Evolutionary conservation across 352 stramenopile genomes (phyloP).

Genomic region (Phytophthora rubi): DNA sequence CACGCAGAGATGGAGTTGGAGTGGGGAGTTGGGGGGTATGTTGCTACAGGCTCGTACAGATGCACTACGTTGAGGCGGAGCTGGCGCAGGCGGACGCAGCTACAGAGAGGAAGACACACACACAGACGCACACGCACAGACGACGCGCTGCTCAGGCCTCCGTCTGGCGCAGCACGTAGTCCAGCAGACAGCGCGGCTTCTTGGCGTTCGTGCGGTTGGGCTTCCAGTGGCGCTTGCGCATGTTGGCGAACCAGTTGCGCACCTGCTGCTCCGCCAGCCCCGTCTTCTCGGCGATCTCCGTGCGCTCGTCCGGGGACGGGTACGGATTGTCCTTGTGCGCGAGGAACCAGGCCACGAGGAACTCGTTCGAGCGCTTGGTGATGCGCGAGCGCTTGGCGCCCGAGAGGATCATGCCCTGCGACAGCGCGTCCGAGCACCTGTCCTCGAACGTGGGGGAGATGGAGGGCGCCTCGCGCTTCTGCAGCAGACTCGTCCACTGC

Average conservation of each 20-base stretch:
- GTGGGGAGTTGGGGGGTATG: not conserved
- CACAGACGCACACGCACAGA: not conserved
- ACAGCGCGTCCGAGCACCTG: conserved; percentile 44
- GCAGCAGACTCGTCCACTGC: conserved; percentile 19
- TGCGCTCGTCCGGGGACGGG: conserved; percentile 66
- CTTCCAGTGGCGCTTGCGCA: conserved; percentile 91
- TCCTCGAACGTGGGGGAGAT: conserved; percentile 45
- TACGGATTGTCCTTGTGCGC: conserved; percentile 88
- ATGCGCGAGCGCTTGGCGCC: conserved; percentile 60
- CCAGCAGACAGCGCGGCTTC: conserved; percentile 80
- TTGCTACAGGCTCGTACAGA: not conserved
- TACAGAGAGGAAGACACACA: too few relatives aligned
- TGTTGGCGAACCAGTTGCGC: conserved; percentile 91
- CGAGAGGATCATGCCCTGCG: conserved; percentile 43
- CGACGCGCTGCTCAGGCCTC: conserved; percentile 28
- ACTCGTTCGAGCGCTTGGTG: conserved; percentile 81
- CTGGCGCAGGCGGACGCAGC: too few relatives aligned
- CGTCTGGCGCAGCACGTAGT: conserved; percentile 77
- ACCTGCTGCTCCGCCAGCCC: conserved; percentile 83
- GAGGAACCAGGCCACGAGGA: conserved; percentile 87
- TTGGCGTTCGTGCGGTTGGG: conserved; percentile 69
- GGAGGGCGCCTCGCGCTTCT: conserved; percentile 37
- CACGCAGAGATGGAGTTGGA: not conserved
- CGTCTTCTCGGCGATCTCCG: conserved; percentile 71
- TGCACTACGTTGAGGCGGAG: not conserved